These are phyloP conservation scores for Diplodia intermedia DNA, from an alignment of 2,329 filamentous ascomycete genomes.

Conservation along the genomic window DNA sequence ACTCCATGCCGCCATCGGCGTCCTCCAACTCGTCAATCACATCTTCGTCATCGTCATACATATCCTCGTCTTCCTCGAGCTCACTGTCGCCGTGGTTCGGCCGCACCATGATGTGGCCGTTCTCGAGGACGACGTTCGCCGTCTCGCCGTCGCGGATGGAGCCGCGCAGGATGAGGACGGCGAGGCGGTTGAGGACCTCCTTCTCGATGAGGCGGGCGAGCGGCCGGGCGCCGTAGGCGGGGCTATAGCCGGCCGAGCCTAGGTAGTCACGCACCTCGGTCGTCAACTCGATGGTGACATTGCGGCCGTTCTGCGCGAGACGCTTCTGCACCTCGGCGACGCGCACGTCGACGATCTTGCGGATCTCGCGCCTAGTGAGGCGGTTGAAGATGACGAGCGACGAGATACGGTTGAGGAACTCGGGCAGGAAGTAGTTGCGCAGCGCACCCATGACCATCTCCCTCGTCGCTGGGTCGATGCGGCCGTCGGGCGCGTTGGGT, in stretches of 20 bases:
- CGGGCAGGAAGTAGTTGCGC: constrained; percentile 94
- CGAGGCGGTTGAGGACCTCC: constrained; percentile 92
- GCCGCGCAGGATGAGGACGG: constrained; percentile 87
- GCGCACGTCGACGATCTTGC: constrained; percentile 92
- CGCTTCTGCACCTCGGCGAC: constrained; percentile 89
- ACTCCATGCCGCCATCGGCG: constrained; percentile 62
- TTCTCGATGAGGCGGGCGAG: constrained; percentile 91
- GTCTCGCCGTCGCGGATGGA: constrained; percentile 84
- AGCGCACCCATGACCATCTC: constrained; percentile 91
- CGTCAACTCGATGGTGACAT: constrained; percentile 82
- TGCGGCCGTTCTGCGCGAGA: constrained; percentile 81
- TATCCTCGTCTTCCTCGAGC: constrained; percentile 68
- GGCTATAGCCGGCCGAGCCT: constrained; percentile 88
- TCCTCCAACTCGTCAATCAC: constrained; percentile 72
- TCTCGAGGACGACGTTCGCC: constrained; percentile 78
- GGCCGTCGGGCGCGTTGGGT: constrained; percentile 77
- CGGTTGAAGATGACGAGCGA: constrained; percentile 98
- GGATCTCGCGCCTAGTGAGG: constrained; percentile 85
- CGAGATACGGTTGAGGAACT: constrained; percentile 98
- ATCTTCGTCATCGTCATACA: constrained; percentile 78
- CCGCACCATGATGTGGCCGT: constrained; percentile 80
- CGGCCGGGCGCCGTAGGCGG: constrained; percentile 91
- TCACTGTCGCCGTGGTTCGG: constrained; percentile 79
- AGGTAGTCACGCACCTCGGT: constrained; percentile 92
- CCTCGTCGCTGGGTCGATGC: constrained; percentile 81